Percentiles rank a stretch among this genome's conserved stretches.
Evolutionary conservation across 228 moss, liverwort and hornwort species (phyloP).

Genomic region (Sphagnum fallax): DNA sequence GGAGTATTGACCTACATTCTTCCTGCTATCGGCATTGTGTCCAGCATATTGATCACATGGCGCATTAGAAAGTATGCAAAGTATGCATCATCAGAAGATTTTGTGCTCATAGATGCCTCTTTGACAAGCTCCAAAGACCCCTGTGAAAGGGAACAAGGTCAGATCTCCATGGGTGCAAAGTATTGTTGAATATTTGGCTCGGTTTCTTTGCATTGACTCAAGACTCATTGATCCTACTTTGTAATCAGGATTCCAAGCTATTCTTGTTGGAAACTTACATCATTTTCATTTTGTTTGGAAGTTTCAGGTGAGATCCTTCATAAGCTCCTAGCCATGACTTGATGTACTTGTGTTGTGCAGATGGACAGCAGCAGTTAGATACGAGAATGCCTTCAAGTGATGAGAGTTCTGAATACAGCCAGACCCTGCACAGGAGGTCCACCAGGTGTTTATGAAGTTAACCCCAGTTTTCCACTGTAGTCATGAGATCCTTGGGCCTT

Average conservation of each 20-base stretch:
- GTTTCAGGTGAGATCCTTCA: background rate
- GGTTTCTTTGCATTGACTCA: too few species aligned
- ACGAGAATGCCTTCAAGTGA: conserved; percentile 17
- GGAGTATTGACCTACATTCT: conserved; percentile 50
- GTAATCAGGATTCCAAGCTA: background rate
- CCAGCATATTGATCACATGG: conserved; percentile 84
- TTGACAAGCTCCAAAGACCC: conserved; percentile 21
- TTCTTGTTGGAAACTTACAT: background rate
- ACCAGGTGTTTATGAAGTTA: conserved; percentile 29
- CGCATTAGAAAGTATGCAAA: conserved; percentile 75
- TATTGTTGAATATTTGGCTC: too few species aligned
- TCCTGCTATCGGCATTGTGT: conserved; percentile 67
- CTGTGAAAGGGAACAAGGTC: conserved; percentile 40
- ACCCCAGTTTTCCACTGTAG: background rate
- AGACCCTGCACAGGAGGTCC: conserved; percentile 38
- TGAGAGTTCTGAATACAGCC: conserved; percentile 19
- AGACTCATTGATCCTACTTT: too few species aligned
- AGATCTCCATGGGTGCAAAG: conserved; percentile 5
- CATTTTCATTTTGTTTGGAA: background rate
- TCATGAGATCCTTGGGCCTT: too few species aligned
- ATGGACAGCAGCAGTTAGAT: conserved; percentile 10
- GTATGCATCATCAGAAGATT: conserved; percentile 25
- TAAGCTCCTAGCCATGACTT: background rate
- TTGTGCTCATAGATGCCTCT: conserved; percentile 41
- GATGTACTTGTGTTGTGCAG: conserved; percentile 11